A percentile compares a stretch with the other conserved stretches of the same genome.
Evolutionary conservation across 1,139 yeast genomes (phyloP).

Genomic region (Kluyveromyces sp.): DNA sequence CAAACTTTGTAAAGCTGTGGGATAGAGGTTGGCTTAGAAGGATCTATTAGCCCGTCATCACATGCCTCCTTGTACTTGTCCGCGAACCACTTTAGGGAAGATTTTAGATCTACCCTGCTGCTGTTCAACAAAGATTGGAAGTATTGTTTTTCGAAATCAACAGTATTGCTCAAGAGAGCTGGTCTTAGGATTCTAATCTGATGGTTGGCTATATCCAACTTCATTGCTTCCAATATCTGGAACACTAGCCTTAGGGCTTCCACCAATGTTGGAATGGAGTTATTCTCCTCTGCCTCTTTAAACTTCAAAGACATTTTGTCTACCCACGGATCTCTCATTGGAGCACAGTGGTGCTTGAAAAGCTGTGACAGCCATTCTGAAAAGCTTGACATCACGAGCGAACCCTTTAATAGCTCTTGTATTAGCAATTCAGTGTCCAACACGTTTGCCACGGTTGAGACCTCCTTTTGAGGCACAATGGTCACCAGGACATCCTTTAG

Average conservation of each 20-base stretch:
- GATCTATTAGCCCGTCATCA: conserved; percentile 11
- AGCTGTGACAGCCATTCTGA: conserved; percentile 29
- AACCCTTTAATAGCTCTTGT: conserved; percentile 61
- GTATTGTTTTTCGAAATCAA: conserved; percentile 86
- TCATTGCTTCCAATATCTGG: conserved; percentile 91
- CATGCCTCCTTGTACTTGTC: conserved; percentile 31
- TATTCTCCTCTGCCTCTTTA: conserved; percentile 48
- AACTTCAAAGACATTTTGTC: conserved; percentile 73
- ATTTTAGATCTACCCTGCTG: conserved; percentile 57
- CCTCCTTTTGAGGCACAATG: conserved; percentile 72
- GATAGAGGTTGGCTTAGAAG: conserved; percentile 11
- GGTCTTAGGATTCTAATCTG: conserved; percentile 84
- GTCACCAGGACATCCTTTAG: conserved; percentile 69
- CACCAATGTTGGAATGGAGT: conserved; percentile 50
- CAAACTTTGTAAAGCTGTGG: conserved; percentile 25
- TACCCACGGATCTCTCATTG: conserved; percentile 90
- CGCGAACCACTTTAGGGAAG: conserved; percentile 67
- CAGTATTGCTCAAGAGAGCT: conserved; percentile 76
- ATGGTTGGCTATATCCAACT: conserved; percentile 90
- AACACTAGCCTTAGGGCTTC: conserved; percentile 75
- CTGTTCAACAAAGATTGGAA: conserved; percentile 63
- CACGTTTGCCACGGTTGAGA: conserved; percentile 59
- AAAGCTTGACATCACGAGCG: conserved; percentile 24
- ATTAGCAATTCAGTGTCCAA: conserved; percentile 70
- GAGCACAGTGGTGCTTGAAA: conserved; percentile 57